Conservation (phyloP, 352 stramenopile species). For the Blastocystis sp. region DNA sequence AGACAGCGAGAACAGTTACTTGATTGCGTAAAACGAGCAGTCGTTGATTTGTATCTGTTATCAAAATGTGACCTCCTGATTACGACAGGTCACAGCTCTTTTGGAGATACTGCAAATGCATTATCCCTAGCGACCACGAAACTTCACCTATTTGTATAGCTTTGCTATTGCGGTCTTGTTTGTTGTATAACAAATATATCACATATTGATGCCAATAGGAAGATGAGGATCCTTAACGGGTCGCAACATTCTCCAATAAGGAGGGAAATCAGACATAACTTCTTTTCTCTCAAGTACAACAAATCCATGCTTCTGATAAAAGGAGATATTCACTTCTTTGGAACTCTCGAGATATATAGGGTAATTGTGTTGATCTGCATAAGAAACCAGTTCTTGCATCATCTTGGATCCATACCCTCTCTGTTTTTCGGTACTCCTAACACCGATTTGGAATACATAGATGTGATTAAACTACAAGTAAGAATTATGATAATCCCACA, state of each 20-base stretch:
- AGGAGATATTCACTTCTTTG: slow-evolving; percentile 9
- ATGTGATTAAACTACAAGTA: background rate
- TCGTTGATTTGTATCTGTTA: slow-evolving; percentile 11
- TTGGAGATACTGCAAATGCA: background rate
- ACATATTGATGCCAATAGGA: background rate
- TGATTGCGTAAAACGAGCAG: background rate
- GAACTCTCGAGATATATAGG: slow-evolving; percentile 21
- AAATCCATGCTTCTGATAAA: slow-evolving; percentile 40
- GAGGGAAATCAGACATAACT: background rate
- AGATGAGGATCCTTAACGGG: background rate
- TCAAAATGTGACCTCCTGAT: slow-evolving; percentile 8
- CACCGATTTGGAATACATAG: slow-evolving; percentile 4
- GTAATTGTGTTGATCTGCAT: slow-evolving; percentile 39
- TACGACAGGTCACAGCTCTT: slow-evolving; percentile 4
- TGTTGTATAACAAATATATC: background rate
- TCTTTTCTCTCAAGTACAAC: background rate
- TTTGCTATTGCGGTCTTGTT: background rate
- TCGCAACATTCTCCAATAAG: slow-evolving; percentile 18
- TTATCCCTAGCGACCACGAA: background rate
- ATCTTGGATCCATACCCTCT: background rate
- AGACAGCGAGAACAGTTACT: background rate
- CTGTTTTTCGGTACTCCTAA: background rate
- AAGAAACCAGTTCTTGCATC: background rate
- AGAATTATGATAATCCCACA: background rate
- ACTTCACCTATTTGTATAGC: background rate